Conservation (phyloP, 2,329 filamentous ascomycete genomes). For the Aspergillus sp. region DNA sequence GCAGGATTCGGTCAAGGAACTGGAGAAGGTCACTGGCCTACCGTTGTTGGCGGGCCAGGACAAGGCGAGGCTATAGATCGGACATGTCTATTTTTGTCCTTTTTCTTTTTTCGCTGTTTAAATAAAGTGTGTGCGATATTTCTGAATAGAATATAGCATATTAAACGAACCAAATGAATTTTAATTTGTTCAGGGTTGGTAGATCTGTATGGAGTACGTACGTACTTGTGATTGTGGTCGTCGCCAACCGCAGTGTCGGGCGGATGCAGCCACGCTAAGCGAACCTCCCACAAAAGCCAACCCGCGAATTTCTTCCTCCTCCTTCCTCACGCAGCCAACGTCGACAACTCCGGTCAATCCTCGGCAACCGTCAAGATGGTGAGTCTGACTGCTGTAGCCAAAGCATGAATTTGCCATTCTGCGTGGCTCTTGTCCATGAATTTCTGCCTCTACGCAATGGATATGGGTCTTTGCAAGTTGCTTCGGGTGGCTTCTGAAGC, state of each 20-base stretch:
- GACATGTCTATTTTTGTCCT: conserved; percentile 1
- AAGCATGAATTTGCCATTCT: conserved; percentile 15
- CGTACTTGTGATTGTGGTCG: conserved; percentile 18
- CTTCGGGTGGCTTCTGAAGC: conserved; percentile 94
- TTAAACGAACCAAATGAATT: background rate
- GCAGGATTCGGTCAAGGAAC: conserved; percentile 68
- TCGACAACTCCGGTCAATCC: conserved; percentile 26
- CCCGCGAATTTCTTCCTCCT: conserved; percentile 21
- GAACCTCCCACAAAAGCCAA: conserved; percentile 35
- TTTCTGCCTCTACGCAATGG: conserved; percentile 11
- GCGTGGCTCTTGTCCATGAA: conserved; percentile 6
- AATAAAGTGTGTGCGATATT: background rate
- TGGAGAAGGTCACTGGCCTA: conserved; percentile 68
- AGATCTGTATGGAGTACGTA: background rate
- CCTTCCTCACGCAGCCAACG: conserved; percentile 23
- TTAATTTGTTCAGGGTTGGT: background rate
- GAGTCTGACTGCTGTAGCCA: conserved; percentile 24
- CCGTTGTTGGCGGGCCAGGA: conserved; percentile 28
- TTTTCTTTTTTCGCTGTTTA: background rate
- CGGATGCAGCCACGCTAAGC: conserved; percentile 33
- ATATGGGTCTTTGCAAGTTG: conserved; percentile 87
- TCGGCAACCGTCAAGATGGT: conserved; percentile 37
- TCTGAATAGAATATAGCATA: background rate
- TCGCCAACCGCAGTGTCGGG: conserved; percentile 30
- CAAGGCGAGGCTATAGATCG: conserved; percentile 25